Evolutionary conservation across 768 basidiomycete genomes (phyloP).

Genomic region (Phlegmacium glaucopus): DNA sequence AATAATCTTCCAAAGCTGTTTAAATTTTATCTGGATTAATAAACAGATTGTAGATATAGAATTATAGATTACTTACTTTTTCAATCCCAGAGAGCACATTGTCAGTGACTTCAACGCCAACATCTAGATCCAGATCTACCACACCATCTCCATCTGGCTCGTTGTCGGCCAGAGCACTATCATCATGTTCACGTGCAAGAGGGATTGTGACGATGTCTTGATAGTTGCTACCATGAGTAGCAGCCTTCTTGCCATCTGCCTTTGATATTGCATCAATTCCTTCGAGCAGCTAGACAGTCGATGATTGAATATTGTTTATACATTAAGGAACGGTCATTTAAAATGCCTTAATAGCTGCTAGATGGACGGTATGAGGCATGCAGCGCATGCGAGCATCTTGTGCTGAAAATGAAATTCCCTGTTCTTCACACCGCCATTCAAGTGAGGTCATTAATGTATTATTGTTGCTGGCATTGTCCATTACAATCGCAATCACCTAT

Average conservation of each 20-base stretch:
- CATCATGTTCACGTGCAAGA: conserved; percentile 1
- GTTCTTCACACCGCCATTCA: conserved; percentile 7
- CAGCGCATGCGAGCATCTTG: conserved; percentile 24
- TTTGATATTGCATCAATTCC: conserved; percentile 23
- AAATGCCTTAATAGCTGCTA: conserved; percentile 22
- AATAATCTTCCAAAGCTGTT: too few relatives aligned
- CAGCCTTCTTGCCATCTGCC: conserved; percentile 15
- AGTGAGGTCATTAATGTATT: conserved; percentile 26
- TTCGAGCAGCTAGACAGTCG: conserved; percentile 24
- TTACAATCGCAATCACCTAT: conserved; percentile 28
- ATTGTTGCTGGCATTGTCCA: conserved; percentile 35
- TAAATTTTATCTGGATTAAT: too few relatives aligned
- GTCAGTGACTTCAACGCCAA: too few relatives aligned
- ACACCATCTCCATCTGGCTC: not conserved
- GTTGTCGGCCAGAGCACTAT: not conserved
- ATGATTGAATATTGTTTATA: not conserved
- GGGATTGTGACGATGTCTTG: conserved; percentile 15
- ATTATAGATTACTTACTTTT: too few relatives aligned
- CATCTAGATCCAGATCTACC: too few relatives aligned
- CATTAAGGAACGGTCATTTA: too few relatives aligned
- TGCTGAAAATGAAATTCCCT: conserved; percentile 22
- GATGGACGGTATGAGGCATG: too few relatives aligned
- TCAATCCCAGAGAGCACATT: too few relatives aligned
- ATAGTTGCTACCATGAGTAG: conserved; percentile 13
- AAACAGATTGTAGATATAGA: too few relatives aligned